phyloP scores from a whole-genome alignment of 768 basidiomycete species.

The Lepiota brunneoincarnata region DNA sequence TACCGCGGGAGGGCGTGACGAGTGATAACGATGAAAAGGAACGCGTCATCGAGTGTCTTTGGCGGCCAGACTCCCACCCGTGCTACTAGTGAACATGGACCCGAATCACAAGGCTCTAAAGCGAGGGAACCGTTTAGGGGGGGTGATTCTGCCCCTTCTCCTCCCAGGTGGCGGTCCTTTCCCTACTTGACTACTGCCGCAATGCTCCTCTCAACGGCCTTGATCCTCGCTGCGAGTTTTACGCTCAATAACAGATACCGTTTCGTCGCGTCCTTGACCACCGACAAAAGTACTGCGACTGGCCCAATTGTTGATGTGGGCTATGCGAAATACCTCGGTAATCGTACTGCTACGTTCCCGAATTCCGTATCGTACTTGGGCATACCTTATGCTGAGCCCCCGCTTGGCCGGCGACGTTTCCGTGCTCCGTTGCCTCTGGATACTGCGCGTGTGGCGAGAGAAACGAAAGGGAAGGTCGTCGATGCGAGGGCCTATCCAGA shows the following conservation, averaged over 20 bases:
- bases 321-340: slow-evolving; percentile 58
- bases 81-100: too few species aligned
- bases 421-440: slow-evolving; percentile 52
- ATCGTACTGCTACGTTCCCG: slow-evolving; percentile 36
- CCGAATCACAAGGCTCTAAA: too few species aligned
- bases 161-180: neutral
- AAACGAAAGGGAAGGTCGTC: slow-evolving; percentile 36
- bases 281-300: neutral
- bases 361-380: slow-evolving; percentile 58
- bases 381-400: slow-evolving; percentile 59
- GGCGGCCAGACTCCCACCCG: neutral
- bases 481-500: slow-evolving; percentile 53
- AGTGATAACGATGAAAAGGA: neutral
- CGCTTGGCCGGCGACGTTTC: slow-evolving; percentile 49
- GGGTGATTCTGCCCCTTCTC: neutral
- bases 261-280: neutral
- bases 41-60: neutral
- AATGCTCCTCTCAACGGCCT: slow-evolving; percentile 2
- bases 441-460: slow-evolving; percentile 36
- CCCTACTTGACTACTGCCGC: neutral
- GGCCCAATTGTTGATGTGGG: slow-evolving; percentile 48
- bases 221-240: neutral
- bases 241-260: neutral
- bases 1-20: neutral
- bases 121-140: neutral